phyloP scores from a whole-genome alignment of 352 stramenopile species.

The Globisporangium recalcitrans region DNA sequence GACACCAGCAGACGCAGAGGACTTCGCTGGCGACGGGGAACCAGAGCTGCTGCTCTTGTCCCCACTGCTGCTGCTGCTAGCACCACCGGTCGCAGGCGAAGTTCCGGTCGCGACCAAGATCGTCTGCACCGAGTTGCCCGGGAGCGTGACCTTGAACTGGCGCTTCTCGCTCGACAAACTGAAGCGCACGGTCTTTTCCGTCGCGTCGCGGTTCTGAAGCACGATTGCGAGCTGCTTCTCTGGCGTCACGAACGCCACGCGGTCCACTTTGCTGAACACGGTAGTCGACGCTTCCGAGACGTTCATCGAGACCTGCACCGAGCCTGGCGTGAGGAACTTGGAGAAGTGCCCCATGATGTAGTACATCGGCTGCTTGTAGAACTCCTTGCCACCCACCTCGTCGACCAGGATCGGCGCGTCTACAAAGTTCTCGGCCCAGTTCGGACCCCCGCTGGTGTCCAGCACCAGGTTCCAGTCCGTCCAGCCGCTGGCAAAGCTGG shows the following conservation, averaged over 20 bases:
- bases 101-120: constrained; percentile 14
- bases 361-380: constrained; percentile 85
- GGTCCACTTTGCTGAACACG: constrained; percentile 47
- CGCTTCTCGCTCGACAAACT: constrained; percentile 32
- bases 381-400: constrained; percentile 42
- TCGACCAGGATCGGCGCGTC: constrained; percentile 73
- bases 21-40: neutral
- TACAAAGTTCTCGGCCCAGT: constrained; percentile 65
- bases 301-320: no score
- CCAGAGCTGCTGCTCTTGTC: neutral
- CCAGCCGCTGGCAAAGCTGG: constrained; percentile 74
- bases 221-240: constrained; percentile 43
- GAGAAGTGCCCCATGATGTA: constrained; percentile 73
- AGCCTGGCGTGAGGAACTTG: constrained; percentile 59
- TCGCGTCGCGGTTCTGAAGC: constrained; percentile 44
- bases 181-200: constrained; percentile 29
- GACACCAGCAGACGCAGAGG: neutral
- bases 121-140: constrained; percentile 44
- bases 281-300: no score
- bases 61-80: neutral
- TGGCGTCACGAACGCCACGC: constrained; percentile 42
- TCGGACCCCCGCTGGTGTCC: constrained; percentile 65
- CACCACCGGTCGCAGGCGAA: neutral
- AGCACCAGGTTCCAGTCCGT: constrained; percentile 88
- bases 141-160: constrained; percentile 29